Evolutionary conservation across 208 protist genomes (phyloP).

Genomic region (Acanthamoeba quina): DNA sequence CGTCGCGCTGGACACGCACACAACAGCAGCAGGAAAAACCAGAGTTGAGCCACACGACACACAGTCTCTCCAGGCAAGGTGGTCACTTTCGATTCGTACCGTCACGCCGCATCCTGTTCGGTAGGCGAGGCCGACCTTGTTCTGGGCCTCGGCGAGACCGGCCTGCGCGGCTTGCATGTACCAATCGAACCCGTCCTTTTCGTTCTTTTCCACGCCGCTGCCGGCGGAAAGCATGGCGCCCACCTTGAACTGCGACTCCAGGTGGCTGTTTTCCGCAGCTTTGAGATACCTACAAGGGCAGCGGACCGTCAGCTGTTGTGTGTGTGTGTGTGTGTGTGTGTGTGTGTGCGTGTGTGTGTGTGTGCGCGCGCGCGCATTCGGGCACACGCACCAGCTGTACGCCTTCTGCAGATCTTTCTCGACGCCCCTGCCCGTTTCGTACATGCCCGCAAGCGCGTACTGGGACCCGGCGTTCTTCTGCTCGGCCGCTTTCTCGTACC

Average conservation of each 20-base stretch:
- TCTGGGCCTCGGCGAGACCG: slow-evolving; percentile 43
- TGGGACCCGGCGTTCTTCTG: slow-evolving; percentile 60
- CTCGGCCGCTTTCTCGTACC: slow-evolving; percentile 54
- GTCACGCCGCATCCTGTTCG: background rate
- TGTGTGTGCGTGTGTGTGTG: too few relatives aligned
- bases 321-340: background rate
- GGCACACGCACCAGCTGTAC: background rate
- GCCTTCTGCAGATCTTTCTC: slow-evolving; percentile 55
- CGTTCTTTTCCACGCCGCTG: slow-evolving; percentile 42
- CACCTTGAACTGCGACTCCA: slow-evolving; percentile 65
- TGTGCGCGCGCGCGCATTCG: too few relatives aligned
- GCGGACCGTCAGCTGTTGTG: background rate
- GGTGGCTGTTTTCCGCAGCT: slow-evolving; percentile 17
- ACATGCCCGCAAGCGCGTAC: slow-evolving; percentile 59
- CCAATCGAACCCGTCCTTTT: slow-evolving; percentile 60
- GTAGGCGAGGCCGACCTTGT: slow-evolving; percentile 55
- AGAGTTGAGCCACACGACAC: background rate
- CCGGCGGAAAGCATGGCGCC: slow-evolving; percentile 48
- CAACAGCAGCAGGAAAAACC: background rate
- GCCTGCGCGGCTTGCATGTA: slow-evolving; percentile 55
- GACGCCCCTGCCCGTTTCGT: slow-evolving; percentile 23
- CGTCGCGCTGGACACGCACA: background rate
- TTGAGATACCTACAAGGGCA: slow-evolving; percentile 29
- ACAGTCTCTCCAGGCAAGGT: too few relatives aligned
- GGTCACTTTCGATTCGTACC: background rate